phyloP scores from a whole-genome alignment of 2,329 filamentous ascomycete genomes.

The Aspergillus ruber region DNA sequence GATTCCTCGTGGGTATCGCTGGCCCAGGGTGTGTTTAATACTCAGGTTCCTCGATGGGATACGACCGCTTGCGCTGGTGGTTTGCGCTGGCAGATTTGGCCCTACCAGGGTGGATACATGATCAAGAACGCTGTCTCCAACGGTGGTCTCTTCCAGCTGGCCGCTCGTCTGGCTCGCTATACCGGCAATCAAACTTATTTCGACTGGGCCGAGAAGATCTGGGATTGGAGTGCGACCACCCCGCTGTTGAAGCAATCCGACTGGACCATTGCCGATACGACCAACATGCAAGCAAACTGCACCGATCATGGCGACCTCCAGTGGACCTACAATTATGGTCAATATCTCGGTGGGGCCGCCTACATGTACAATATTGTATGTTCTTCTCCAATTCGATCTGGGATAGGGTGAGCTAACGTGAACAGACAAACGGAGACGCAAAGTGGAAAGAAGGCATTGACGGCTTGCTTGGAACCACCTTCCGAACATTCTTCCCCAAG shows the following conservation, averaged over 20 bases:
- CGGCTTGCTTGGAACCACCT: constrained; percentile 48
- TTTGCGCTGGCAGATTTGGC: constrained; percentile 79
- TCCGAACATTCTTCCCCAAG: constrained; percentile 48
- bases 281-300: constrained; percentile 46
- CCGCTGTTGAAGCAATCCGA: constrained; percentile 46
- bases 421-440: constrained; percentile 33
- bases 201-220: constrained; percentile 67
- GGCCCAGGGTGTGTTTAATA: constrained; percentile 73
- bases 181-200: constrained; percentile 73
- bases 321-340: constrained; percentile 55
- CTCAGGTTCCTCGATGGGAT: constrained; percentile 68
- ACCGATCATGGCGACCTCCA: constrained; percentile 47
- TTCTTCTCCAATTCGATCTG: constrained; percentile 9
- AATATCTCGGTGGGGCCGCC: constrained; percentile 51
- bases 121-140: constrained; percentile 57
- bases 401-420: constrained; percentile 6
- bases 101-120: constrained; percentile 62
- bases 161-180: constrained; percentile 66
- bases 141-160: constrained; percentile 53
- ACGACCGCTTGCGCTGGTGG: constrained; percentile 61
- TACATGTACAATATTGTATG: constrained; percentile 51
- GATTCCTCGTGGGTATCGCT: constrained; percentile 70
- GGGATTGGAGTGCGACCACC: constrained; percentile 51
- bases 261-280: constrained; percentile 52
- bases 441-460: constrained; percentile 55